Conservation (phyloP, 2,329 filamentous ascomycete species). For the Cladorrhinum sp. region DNA sequence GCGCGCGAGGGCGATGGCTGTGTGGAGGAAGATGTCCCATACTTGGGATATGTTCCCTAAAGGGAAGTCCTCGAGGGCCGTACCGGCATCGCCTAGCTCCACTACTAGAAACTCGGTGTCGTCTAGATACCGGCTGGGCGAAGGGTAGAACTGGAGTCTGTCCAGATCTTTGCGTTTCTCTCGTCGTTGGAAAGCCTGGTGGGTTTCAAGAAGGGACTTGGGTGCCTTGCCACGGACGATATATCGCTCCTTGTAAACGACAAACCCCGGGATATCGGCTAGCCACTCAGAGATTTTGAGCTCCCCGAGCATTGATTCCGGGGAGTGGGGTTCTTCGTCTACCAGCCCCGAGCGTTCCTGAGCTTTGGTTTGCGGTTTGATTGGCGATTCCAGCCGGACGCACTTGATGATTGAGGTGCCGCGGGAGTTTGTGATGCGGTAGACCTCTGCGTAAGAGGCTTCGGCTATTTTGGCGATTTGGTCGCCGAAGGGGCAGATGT, state of each 20-base stretch:
- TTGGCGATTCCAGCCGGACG: conserved; percentile 57
- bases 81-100: conserved; percentile 62
- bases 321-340: conserved; percentile 56
- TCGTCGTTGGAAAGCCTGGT: conserved; percentile 54
- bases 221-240: conserved; percentile 56
- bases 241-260: conserved; percentile 63
- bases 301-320: conserved; percentile 56
- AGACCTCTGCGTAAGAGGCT: conserved; percentile 65
- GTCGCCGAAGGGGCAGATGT: conserved; percentile 53
- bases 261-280: conserved; percentile 62
- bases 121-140: conserved; percentile 57
- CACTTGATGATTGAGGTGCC: conserved; percentile 65
- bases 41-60: conserved; percentile 49
- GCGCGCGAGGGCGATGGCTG: conserved; percentile 57
- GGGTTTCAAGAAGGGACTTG: conserved; percentile 55
- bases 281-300: conserved; percentile 62
- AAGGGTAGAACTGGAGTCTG: conserved; percentile 59
- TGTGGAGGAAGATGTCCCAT: conserved; percentile 62
- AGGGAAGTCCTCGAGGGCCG: conserved; percentile 57
- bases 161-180: conserved; percentile 55
- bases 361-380: conserved; percentile 55
- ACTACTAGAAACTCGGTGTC: conserved; percentile 59
- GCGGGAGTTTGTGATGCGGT: conserved; percentile 56
- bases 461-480: conserved; percentile 63
- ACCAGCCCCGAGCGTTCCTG: conserved; percentile 54